Evolutionary conservation across 1,284 basidiomycete species (phyloP).

Genomic region (Pseudozyma hubeiensis): DNA sequence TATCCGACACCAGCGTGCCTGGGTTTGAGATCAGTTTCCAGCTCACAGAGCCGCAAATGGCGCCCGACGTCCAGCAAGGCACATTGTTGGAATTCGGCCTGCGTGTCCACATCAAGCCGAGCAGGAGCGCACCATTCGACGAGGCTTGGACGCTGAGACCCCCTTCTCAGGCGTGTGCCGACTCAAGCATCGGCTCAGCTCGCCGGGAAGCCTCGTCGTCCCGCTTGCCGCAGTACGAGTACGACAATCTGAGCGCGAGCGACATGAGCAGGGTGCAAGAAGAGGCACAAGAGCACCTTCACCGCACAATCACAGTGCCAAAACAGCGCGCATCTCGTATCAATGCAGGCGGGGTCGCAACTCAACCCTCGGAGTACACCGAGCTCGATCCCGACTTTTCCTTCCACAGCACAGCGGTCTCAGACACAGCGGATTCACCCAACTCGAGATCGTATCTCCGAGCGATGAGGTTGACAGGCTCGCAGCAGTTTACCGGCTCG

Average conservation of each 20-base stretch:
- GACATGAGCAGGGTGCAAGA: conserved; percentile 33
- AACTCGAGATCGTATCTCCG: not conserved
- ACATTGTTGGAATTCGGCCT: conserved; percentile 33
- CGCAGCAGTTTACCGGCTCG: not conserved
- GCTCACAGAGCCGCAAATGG: conserved; percentile 19
- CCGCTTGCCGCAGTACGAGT: conserved; percentile 24
- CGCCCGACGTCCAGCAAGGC: conserved; percentile 5
- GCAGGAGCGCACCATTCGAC: not conserved
- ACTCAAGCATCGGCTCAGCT: not conserved
- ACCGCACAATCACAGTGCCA: conserved; percentile 7
- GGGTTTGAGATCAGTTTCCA: conserved; percentile 44
- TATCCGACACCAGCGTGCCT: not conserved
- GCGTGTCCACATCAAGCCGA: conserved; percentile 22
- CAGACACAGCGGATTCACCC: not conserved
- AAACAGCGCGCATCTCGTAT: conserved; percentile 1
- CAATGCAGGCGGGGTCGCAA: not conserved
- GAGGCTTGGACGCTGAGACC: not conserved
- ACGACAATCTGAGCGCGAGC: conserved; percentile 6
- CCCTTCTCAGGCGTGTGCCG: not conserved
- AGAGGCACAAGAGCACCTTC: conserved; percentile 26
- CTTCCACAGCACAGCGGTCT: not conserved
- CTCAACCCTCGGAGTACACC: not conserved
- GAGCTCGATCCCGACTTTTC: not conserved
- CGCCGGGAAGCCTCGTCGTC: not conserved
- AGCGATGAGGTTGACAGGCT: conserved; percentile 1